Conservation (phyloP, 2,329 filamentous ascomycete genomes). For the Drechslerella dactyloides region DNA sequence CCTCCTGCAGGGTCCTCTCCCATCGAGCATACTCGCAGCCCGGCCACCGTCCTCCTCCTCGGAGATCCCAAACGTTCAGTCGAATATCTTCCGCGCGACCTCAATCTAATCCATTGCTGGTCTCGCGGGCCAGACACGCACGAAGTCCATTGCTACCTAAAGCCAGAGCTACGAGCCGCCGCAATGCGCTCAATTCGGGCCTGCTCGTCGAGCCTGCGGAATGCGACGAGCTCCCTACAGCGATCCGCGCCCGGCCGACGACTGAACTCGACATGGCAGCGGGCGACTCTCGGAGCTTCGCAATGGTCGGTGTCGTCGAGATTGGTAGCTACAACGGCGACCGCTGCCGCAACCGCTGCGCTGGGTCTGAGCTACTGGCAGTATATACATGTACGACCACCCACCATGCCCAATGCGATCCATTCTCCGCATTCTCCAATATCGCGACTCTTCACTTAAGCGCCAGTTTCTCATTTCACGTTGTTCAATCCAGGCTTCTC, state of each 20-base stretch:
- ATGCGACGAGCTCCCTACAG: constrained; percentile 13
- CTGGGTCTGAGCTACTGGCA: constrained; percentile 41
- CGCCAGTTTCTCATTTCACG: not conserved
- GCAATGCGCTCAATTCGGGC: not conserved
- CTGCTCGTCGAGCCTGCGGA: constrained; percentile 1
- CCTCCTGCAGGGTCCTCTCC: too few species aligned
- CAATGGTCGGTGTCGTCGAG: constrained; percentile 29
- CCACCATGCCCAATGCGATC: constrained; percentile 3
- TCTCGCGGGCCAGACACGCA: too few species aligned
- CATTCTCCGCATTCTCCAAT: constrained; percentile 4
- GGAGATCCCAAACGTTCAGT: too few species aligned
- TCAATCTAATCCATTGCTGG: too few species aligned
- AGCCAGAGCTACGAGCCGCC: not conserved
- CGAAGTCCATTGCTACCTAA: too few species aligned
- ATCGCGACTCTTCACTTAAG: not conserved
- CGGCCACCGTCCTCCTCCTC: too few species aligned
- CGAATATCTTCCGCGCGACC: too few species aligned
- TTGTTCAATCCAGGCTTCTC: constrained; percentile 15
- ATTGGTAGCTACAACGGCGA: constrained; percentile 20
- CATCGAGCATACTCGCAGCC: too few species aligned
- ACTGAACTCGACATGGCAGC: constrained; percentile 38
- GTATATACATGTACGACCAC: constrained; percentile 22
- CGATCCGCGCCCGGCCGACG: constrained; percentile 25
- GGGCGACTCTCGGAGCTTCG: constrained; percentile 1
- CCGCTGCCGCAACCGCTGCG: constrained; percentile 25